phyloP scores from a whole-genome alignment of 768 basidiomycete species.

The Daedaleopsis sinensis region DNA sequence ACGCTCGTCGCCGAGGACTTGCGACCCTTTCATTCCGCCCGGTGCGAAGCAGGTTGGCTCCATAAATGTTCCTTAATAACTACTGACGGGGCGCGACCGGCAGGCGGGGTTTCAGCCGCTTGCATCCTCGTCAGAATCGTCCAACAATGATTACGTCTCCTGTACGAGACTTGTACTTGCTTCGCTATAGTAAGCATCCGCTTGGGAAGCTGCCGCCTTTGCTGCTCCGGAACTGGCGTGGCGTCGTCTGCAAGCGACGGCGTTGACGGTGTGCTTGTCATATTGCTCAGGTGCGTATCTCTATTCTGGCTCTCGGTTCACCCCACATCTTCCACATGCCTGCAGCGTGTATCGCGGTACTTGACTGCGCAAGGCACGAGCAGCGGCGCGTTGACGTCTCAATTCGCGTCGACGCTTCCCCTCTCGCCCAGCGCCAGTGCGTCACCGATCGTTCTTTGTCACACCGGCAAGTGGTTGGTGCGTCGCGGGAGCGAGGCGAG shows the following conservation, averaged over 20 bases:
- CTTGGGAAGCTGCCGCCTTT: neutral
- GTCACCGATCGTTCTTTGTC: neutral
- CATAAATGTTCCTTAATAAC: conserved; percentile 11
- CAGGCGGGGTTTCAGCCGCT: conserved; percentile 2
- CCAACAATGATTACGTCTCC: conserved; percentile 15
- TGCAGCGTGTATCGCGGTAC: neutral
- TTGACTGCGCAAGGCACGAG: neutral
- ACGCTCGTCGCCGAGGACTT: neutral
- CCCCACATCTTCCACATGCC: neutral
- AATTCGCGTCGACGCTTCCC: neutral
- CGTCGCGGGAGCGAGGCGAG: neutral
- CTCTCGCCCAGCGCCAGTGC: neutral
- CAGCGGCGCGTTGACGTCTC: neutral
- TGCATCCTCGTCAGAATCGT: neutral
- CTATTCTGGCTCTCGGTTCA: neutral
- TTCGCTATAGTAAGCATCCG: no score
- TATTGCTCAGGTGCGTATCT: neutral
- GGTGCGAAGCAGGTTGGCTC: neutral
- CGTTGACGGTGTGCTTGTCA: neutral
- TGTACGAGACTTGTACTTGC: conserved; percentile 10
- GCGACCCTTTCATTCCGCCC: neutral
- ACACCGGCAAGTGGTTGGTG: neutral
- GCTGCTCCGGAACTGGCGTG: neutral
- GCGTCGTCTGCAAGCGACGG: neutral
- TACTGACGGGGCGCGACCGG: neutral